A percentile compares a stretch with the other conserved stretches of the same genome.
Evolutionary conservation across 2,329 filamentous ascomycete species (phyloP).

Genomic region (Ophiostoma novo-ulmi): DNA sequence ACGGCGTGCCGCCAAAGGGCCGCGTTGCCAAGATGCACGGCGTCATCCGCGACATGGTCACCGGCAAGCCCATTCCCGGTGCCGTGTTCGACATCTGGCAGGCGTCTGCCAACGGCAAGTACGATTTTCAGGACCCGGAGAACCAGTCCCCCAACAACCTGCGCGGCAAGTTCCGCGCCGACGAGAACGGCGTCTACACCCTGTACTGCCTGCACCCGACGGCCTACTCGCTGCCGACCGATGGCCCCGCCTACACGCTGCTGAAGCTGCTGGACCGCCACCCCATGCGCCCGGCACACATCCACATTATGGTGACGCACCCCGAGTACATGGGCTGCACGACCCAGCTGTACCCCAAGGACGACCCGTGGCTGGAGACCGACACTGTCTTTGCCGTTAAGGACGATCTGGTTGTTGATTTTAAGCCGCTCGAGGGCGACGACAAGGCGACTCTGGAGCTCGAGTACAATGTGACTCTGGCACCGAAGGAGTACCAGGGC

Average conservation of each 20-base stretch:
- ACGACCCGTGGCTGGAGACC: constrained; percentile 49
- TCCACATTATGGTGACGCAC: constrained; percentile 52
- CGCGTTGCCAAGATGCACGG: constrained; percentile 53
- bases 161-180: constrained; percentile 60
- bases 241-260: constrained; percentile 51
- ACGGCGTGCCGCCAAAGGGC: constrained; percentile 43
- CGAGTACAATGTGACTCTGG: constrained; percentile 38
- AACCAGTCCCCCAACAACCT: constrained; percentile 61
- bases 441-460: constrained; percentile 34
- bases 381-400: constrained; percentile 41
- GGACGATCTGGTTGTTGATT: constrained; percentile 37
- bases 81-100: constrained; percentile 72
- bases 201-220: constrained; percentile 54
- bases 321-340: constrained; percentile 57
- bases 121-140: constrained; percentile 63
- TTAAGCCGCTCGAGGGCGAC: constrained; percentile 34
- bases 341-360: constrained; percentile 62
- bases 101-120: constrained; percentile 64
- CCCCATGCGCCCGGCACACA: constrained; percentile 54
- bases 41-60: constrained; percentile 48
- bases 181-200: constrained; percentile 57
- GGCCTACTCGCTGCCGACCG: constrained; percentile 38
- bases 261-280: constrained; percentile 52
- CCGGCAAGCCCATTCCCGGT: constrained; percentile 58
- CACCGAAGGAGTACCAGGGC: constrained; percentile 33